Evolutionary conservation across 2,329 filamentous ascomycete species (phyloP), one percentile per base, ranked within the genome.

Genomic region (Xylariaceae sp.): DNA sequence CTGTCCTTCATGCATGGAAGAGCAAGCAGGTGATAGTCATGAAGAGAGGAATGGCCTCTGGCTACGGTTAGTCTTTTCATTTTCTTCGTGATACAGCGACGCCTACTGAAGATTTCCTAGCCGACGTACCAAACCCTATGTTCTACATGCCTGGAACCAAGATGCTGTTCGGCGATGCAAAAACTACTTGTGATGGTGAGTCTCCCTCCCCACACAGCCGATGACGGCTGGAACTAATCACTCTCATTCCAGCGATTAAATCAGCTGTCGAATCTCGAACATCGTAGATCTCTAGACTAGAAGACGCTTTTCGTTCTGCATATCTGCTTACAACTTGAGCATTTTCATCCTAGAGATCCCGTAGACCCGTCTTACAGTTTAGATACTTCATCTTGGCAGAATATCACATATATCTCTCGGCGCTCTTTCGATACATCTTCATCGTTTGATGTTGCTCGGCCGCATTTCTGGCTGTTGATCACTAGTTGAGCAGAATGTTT

Each of bases 101-200:
- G 20, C 4, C 18, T 46, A 18, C 53, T 59, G 26, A 60, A 11
- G 26, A 40, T 33, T 16, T 11, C 42, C 24, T 62, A 89, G 88
- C 92, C 16, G 91, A 96, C 73, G 90, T 96, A 8, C 89, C 88
- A 9, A 96, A 96, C 68, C 91, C 92, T 1, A 92, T 96, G 90
- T 94, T 95, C 73, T 94, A 87, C 73, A 93, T 92, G 88, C 87
- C 89, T 3, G 88, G 88, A 45, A 92, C 91, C 2, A 89, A 88
- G 75, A 96, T 96, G 92, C 72, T 96, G 53, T 96, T 96, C 73
- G 91, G 92, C 21, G 92, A 96, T 75, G 92, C 92, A 16, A 93
- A 91, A 75, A 81, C 84, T 55, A 89, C 87, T 54, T 93, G 89
- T 67, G 90, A 94, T 76, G 89, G 86, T 88, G 66, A 70, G 83